phyloP scores from a whole-genome alignment of 306 rosid genomes.

The Rosa multiflora region DNA sequence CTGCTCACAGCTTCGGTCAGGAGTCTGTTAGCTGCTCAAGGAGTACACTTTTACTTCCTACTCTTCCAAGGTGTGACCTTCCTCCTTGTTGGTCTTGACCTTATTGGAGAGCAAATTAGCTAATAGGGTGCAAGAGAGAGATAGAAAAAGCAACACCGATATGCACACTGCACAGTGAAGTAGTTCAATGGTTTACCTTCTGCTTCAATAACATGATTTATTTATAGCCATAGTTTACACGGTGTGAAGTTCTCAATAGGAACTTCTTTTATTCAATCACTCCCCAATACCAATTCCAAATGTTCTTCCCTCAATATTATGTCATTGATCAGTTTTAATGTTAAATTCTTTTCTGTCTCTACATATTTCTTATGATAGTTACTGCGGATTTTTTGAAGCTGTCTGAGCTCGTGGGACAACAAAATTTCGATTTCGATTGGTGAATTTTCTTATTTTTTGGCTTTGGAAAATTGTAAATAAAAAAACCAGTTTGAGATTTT shows the following conservation, averaged over 20 bases:
- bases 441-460: too few species aligned
- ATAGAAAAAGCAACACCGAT: conserved; percentile 5
- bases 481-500: too few species aligned
- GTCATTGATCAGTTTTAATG: conserved; percentile 48
- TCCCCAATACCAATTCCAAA: conserved; percentile 27
- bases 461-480: too few species aligned
- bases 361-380: conserved; percentile 19
- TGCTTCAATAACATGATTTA: conserved; percentile 20
- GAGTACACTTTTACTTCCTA: conserved; percentile 93
- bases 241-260: conserved; percentile 27
- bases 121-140: conserved; percentile 30
- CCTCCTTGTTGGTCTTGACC: conserved; percentile 95
- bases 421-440: too few species aligned
- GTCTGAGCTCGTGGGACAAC: not conserved
- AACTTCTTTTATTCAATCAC: conserved; percentile 26
- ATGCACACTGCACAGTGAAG: conserved; percentile 8
- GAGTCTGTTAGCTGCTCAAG: conserved; percentile 89
- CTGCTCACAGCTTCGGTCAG: conserved; percentile 82
- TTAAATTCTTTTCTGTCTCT: conserved; percentile 22
- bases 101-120: conserved; percentile 93
- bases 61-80: conserved; percentile 93
- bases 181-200: conserved; percentile 23
- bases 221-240: conserved; percentile 14
- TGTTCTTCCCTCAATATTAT: conserved; percentile 9
- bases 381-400: not conserved